A percentile compares a stretch with the other conserved stretches of the same genome.
phyloP scores from a whole-genome alignment of 345 rosid species.

The Citrus unshiu region DNA sequence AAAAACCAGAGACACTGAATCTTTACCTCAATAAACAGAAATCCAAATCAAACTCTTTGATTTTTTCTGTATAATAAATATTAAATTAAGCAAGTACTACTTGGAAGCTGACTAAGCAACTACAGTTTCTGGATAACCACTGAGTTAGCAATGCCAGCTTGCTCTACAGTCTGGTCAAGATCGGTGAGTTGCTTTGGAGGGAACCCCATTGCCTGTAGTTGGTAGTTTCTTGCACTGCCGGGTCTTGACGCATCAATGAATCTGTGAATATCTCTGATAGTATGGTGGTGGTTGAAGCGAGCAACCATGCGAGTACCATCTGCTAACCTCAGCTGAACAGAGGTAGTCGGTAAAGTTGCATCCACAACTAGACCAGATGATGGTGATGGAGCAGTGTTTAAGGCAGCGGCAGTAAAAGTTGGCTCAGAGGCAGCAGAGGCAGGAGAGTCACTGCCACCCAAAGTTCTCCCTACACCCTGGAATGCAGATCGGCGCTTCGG shows the following conservation, averaged over 20 bases:
- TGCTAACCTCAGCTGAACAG: slow-evolving; percentile 82
- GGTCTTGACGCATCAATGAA: slow-evolving; percentile 86
- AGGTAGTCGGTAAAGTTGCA: slow-evolving; percentile 52
- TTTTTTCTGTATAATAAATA: background rate
- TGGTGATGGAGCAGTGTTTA: slow-evolving; percentile 49
- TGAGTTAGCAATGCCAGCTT: slow-evolving; percentile 81
- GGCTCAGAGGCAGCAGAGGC: slow-evolving; percentile 29
- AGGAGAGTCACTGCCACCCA: slow-evolving; percentile 33
- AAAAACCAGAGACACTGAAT: background rate
- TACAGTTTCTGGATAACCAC: slow-evolving; percentile 92
- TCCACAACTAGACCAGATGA: slow-evolving; percentile 60
- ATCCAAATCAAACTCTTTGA: background rate
- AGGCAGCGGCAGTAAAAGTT: slow-evolving; percentile 9
- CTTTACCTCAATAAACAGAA: background rate
- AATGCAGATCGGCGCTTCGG: slow-evolving; percentile 38
- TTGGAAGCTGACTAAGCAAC: background rate
- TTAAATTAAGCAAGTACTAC: background rate
- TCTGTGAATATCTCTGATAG: slow-evolving; percentile 64
- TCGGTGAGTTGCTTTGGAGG: slow-evolving; percentile 81
- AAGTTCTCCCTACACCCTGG: slow-evolving; percentile 61
- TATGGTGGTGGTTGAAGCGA: slow-evolving; percentile 72
- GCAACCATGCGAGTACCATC: slow-evolving; percentile 78
- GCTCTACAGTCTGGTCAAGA: slow-evolving; percentile 78
- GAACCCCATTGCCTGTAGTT: slow-evolving; percentile 86
- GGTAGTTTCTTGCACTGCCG: slow-evolving; percentile 61